Conservation (phyloP, 1,284 basidiomycete genomes). For the Cutaneotrichosporon dermatis region DNA sequence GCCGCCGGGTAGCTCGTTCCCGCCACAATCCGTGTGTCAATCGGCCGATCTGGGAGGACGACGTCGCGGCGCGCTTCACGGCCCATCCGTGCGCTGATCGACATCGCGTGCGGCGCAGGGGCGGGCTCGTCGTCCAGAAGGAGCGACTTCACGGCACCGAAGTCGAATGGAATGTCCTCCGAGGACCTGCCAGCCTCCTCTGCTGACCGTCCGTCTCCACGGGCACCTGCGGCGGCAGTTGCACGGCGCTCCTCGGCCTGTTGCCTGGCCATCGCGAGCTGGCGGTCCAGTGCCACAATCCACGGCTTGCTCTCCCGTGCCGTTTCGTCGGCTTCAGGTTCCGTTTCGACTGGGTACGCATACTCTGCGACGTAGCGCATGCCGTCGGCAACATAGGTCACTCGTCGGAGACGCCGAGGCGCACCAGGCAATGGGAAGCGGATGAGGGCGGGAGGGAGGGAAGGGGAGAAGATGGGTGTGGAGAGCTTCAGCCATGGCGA, state of each 20-base stretch:
- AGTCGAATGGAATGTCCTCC: constrained; percentile 10
- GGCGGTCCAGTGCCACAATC: neutral
- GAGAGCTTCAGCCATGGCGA: constrained; percentile 1
- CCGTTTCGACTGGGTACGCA: constrained; percentile 8
- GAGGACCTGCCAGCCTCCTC: too few species aligned
- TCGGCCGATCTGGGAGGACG: constrained; percentile 13
- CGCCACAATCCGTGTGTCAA: constrained; percentile 11
- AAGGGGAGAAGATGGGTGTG: constrained; percentile 13
- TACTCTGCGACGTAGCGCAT: constrained; percentile 8
- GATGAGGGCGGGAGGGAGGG: constrained; percentile 18
- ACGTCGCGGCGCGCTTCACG: constrained; percentile 7
- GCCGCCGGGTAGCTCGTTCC: neutral
- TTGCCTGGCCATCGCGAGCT: neutral
- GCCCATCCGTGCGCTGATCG: neutral
- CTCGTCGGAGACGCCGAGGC: constrained; percentile 8
- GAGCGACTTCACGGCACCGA: constrained; percentile 5
- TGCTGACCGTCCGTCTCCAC: too few species aligned
- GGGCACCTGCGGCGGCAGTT: neutral
- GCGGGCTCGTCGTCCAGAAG: constrained; percentile 6
- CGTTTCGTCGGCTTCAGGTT: neutral
- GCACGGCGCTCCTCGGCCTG: neutral
- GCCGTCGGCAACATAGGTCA: constrained; percentile 11
- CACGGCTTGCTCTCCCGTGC: neutral
- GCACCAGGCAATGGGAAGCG: constrained; percentile 9
- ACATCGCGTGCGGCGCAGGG: neutral